A percentile compares a stretch with the other conserved stretches of the same genome.
Evolutionary conservation across 2,329 filamentous ascomycete genomes (phyloP).

Genomic region (Hortaea sp.): DNA sequence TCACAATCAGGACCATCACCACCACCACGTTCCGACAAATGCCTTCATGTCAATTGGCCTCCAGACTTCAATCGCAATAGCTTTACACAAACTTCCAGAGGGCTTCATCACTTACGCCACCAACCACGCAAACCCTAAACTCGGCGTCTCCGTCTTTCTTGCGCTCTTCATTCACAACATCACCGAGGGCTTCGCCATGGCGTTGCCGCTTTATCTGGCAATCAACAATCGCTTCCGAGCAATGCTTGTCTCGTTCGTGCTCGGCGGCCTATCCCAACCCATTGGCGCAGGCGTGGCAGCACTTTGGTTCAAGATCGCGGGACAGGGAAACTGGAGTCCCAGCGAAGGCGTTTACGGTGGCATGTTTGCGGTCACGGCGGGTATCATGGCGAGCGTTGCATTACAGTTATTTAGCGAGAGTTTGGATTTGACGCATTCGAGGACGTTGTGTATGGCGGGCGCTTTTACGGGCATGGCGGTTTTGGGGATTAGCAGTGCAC

Average conservation of each 20-base stretch:
- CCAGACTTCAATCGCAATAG: slow-evolving; percentile 90
- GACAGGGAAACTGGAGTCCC: slow-evolving; percentile 36
- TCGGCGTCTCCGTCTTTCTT: slow-evolving; percentile 88
- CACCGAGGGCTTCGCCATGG: slow-evolving; percentile 91
- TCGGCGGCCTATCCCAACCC: slow-evolving; percentile 82
- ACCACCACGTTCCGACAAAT: slow-evolving; percentile 92
- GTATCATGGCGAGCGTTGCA: slow-evolving; percentile 91
- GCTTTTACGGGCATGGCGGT: slow-evolving; percentile 81
- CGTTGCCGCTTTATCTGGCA: slow-evolving; percentile 84
- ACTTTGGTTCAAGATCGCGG: slow-evolving; percentile 67
- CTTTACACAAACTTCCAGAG: slow-evolving; percentile 89
- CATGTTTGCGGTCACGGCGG: slow-evolving; percentile 81
- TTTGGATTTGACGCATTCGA: slow-evolving; percentile 69
- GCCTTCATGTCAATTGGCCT: slow-evolving; percentile 91
- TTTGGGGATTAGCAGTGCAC: slow-evolving; percentile 72
- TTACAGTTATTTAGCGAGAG: slow-evolving; percentile 83
- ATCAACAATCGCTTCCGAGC: slow-evolving; percentile 69
- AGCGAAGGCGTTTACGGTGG: slow-evolving; percentile 57
- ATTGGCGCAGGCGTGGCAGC: slow-evolving; percentile 75
- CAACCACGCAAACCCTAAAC: slow-evolving; percentile 82
- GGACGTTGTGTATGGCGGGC: slow-evolving; percentile 66
- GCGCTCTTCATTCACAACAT: slow-evolving; percentile 98
- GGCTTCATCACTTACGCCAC: slow-evolving; percentile 87
- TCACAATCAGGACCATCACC: slow-evolving; percentile 44
- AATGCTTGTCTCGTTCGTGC: slow-evolving; percentile 70